Base-by-base conservation (phyloP, 2,329 filamentous ascomycete genomes). In the Aureobasidium sp. region DNA sequence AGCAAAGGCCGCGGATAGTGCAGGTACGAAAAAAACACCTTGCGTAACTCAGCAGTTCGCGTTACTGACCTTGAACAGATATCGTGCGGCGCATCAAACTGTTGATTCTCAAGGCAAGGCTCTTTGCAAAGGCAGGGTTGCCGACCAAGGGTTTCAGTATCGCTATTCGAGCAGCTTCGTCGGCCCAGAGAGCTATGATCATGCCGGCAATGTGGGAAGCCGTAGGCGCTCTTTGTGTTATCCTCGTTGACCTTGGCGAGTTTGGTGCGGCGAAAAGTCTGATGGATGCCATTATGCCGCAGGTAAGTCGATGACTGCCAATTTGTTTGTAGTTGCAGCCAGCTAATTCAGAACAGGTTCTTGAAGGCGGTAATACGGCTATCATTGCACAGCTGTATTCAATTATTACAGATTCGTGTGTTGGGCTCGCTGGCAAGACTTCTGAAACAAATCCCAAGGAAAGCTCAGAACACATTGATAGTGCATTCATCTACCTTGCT, bases 121-220 rank as follows among this genome's bases (percentile, higher is more conserved):
- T 96, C 3, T 85, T 91, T 62, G 83, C 85, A 61, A 83, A 81
- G 66, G 84, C 84, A 47, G 87, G 87, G 2, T 84, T 87, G 2
- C 83, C 90, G 0, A 84, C 90, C 67, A 84, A 88, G 64, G 90
- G 85, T 0, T 91, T 96, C 72, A 90, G 88, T 2, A 81, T 92
- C 5, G 86, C 86, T 5, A 80, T 95, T 68, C 83, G 89, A 47
- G 91, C 91, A 0, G 87, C 89, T 2, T 87, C 83, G 69, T 84
- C 91, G 20, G 87, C 90, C 0, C 86, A 88, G 78, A 82, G 86
- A 51, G 84, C 87, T 1, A 81, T 86, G 1, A 76, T 93, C 8
- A 79, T 92, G 17, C 83, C 84, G 0, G 82, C 83, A 20, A 77
- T 96, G 8, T 94, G 90, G 86, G 83, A 87, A 64, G 85, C 90